Evolutionary conservation across 208 protist genomes (phyloP), one percentile per base, ranked within the genome.

Genomic region (Tritrichomonas foetus): DNA sequence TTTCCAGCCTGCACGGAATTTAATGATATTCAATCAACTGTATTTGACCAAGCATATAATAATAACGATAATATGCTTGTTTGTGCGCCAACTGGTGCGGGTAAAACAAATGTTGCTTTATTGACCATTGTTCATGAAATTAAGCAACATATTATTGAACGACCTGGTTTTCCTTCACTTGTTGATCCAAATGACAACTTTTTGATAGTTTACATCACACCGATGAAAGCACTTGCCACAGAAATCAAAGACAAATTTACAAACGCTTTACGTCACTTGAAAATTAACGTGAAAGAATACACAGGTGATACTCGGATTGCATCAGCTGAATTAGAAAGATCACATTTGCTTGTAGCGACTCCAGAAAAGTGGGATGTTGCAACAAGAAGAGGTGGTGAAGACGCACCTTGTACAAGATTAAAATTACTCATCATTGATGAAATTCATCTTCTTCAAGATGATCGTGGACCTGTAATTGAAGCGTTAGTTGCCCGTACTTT

Each of bases 361-460:
- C 99, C 99, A 22, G 99, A 99, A 96, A 99, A 99, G 96, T 99
- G 98, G 98, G 99, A 99, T 95, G 97, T 99, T 84, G 97, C 99
- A 49, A 99, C 98, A 33, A 97, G 99, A 94, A 99, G 99, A 95
- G 94, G 93, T 3, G 97, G 96, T 84, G 97, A 98, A 64, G 94
- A 96, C 44, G 94, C 96, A 39, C 97, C 96, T 69, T 95, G 96
- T 3, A 95, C 96, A 16, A 94, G 96, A 94, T 95, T 98, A 61
- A 96, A 96, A 94, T 95, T 99, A 49, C 94, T 99, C 27, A 98
- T 99, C 93, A 97, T 99, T 93, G 98, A 99, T 95, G 98, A 99
- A 96, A 98, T 99, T 93, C 99, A 99, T 95, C 96, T 99, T n/a
- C 96, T 99, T 57, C 99, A 99, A 95, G 99, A 99, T 95, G 97